These are phyloP conservation scores for Turnera subulata DNA, from an alignment of 345 rosid genomes.

Conservation along the genomic window DNA sequence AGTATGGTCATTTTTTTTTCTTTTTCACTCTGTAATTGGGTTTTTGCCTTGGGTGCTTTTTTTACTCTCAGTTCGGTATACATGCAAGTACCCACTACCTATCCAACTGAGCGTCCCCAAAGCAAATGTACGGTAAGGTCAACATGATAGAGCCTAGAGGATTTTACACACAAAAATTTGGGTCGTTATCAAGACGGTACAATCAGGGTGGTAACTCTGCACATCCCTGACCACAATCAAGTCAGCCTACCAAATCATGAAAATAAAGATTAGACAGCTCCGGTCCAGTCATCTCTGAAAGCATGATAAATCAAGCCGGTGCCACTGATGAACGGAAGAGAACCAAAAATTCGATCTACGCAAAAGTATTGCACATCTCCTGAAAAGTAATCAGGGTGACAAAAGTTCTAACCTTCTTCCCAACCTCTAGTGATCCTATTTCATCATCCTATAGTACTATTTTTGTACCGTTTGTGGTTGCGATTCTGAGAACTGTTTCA, in stretches of 20 bases:
- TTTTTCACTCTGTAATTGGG: too few species aligned
- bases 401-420: constrained; percentile 49
- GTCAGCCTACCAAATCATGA: constrained; percentile 50
- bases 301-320: background rate
- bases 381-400: background rate
- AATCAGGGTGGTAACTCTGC: too few species aligned
- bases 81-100: too few species aligned
- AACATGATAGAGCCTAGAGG: too few species aligned
- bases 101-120: too few species aligned
- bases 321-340: background rate
- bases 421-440: constrained; percentile 65
- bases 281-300: constrained; percentile 6
- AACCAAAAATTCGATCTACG: background rate
- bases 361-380: background rate
- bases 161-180: too few species aligned
- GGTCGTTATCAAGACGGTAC: too few species aligned
- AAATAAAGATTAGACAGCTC: constrained; percentile 9
- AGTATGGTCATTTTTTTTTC: too few species aligned
- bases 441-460: constrained; percentile 67
- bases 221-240: constrained; percentile 49
- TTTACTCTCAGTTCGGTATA: too few species aligned
- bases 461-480: constrained; percentile 58
- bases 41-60: too few species aligned
- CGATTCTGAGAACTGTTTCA: constrained; percentile 53
- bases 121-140: too few species aligned